A percentile compares a stretch with the other conserved stretches of the same genome.
Evolutionary conservation across 176 grass and related monocot genomes (phyloP).

Genomic region (Oryza meyeriana): DNA sequence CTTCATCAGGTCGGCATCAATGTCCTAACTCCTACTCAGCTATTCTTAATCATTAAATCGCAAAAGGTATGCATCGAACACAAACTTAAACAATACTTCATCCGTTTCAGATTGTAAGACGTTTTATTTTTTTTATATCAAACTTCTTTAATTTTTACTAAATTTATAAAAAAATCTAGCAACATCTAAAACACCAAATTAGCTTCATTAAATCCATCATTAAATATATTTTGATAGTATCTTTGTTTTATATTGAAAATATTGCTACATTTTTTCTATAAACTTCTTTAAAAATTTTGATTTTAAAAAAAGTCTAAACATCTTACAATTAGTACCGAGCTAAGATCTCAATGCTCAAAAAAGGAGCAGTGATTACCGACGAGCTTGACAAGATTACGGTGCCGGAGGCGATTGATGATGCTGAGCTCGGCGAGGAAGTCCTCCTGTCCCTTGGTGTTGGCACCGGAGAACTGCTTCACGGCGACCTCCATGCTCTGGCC

Average conservation of each 20-base stretch:
- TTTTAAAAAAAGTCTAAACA: no score
- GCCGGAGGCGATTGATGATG: conserved; percentile 93
- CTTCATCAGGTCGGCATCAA: background rate
- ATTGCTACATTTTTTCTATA: no score
- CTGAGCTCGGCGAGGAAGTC: conserved; percentile 91
- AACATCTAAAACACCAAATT: no score
- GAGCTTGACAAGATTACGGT: conserved; percentile 82
- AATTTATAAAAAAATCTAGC: no score
- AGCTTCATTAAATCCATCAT: no score
- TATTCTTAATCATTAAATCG: background rate
- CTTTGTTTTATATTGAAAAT: no score
- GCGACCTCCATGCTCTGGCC: conserved; percentile 61
- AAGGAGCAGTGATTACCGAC: conserved; percentile 39
- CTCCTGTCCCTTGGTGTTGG: conserved; percentile 78
- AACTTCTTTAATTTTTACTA: no score
- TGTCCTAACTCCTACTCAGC: background rate
- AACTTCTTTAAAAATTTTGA: no score
- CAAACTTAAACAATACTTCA: background rate
- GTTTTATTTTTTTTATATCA: no score
- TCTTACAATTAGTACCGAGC: no score
- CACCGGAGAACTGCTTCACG: conserved; percentile 84
- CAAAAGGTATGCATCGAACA: background rate
- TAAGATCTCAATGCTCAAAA: background rate
- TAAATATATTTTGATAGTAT: no score
- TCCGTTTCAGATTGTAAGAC: no score